Base-by-base conservation (phyloP, 257 asterid genomes). In the Capsicum baccatum region DNA sequence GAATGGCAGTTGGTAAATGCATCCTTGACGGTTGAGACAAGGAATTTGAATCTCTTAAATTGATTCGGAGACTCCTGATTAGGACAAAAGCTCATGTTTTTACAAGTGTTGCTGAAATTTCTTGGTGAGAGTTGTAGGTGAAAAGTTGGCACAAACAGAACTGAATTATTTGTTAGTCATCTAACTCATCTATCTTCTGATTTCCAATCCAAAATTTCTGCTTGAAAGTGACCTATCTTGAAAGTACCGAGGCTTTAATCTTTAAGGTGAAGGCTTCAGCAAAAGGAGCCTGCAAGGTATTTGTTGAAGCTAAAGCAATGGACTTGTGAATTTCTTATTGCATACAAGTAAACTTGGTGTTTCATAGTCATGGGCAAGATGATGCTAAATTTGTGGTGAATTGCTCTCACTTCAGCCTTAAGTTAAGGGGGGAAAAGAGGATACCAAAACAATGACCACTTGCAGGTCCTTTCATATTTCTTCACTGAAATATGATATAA, bases 41-140 rank as follows among this genome's bases (percentile, higher is more conserved):
- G 88, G 90, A 79, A 89, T 79, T 89, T 92, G 92, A 92, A 91
- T 83, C 86, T 91, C 85, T 88, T 90, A 42, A 89, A 87, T 26
- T 91, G 87, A 87, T 85, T 86, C 84, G 86, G 74, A 42, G 85
- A 85, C 47, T 91, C 89, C 89, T 89, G 92, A 54, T 86, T 90
- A 80, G 79, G 85, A 81, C 39, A 90, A 50, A 90, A 67, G 82
- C 73, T 78, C 98, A 93, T 93, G 52, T 66, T 79, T 59, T 39
- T 70, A 42, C 21, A 42, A 73, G 56, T 76, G 60, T 11, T 48
- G 47, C 62, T 76, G 64, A 14, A 6, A 1, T 12, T 76, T 52
- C 48, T 76, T 52, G 81, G 26, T 76, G 14, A 52, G 81, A 52
- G 3, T 13, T 52, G 81, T 8, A 21, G 81, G 62, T 74, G 21